Conservation (phyloP, 495 filamentous ascomycete genomes). For the Tetracladium setigerum region DNA sequence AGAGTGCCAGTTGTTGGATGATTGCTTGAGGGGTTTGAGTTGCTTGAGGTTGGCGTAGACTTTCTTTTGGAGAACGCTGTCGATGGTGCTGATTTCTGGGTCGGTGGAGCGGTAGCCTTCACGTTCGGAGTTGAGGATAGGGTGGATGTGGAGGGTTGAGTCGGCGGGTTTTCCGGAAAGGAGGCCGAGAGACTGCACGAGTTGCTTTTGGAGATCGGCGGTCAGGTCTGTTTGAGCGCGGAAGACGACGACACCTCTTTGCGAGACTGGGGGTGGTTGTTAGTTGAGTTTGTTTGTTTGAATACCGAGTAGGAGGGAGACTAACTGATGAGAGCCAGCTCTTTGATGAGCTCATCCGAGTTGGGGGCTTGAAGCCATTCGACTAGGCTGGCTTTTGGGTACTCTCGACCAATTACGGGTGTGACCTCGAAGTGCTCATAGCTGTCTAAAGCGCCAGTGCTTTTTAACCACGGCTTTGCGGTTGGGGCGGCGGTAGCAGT, state of each 20-base stretch:
- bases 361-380: constrained; percentile 55
- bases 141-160: constrained; percentile 68
- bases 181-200: constrained; percentile 57
- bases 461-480: constrained; percentile 15
- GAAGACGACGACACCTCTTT: constrained; percentile 78
- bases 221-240: constrained; percentile 63
- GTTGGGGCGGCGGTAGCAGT: background rate
- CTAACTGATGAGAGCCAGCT: constrained; percentile 59
- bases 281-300: background rate
- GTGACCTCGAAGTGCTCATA: constrained; percentile 59
- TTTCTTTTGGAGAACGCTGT: constrained; percentile 47
- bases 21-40: constrained; percentile 28
- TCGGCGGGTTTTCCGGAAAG: constrained; percentile 58
- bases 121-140: constrained; percentile 54
- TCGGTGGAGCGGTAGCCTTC: constrained; percentile 49
- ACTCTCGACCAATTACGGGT: constrained; percentile 62
- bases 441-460: constrained; percentile 42
- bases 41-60: constrained; percentile 37
- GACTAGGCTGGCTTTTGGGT: constrained; percentile 46
- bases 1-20: constrained; percentile 51
- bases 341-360: constrained; percentile 56
- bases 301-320: constrained; percentile 31
- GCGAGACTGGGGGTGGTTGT: constrained; percentile 50
- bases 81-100: constrained; percentile 69
- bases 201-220: constrained; percentile 59